Base-by-base conservation (phyloP, 169 alveolate species). In the Besnoitia besnoiti region DNA sequence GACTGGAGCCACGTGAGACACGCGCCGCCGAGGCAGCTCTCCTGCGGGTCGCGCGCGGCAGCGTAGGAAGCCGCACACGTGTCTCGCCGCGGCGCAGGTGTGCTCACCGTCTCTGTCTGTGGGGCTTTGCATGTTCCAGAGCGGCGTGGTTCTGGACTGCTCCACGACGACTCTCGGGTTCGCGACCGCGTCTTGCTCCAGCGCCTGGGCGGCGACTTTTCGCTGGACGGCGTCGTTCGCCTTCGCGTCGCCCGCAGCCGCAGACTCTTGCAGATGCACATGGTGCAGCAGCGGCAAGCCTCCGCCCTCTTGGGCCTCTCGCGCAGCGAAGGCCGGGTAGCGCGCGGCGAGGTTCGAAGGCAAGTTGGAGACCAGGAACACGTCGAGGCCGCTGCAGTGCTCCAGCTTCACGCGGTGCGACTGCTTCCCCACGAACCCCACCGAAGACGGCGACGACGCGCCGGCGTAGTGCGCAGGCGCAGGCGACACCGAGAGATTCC, bases 101-200 rank as follows among this genome's bases (percentile, higher is more conserved):
- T 30, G 39, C 80, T 67, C 47, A 67, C 80, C 80, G 19, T 67
- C 80, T 67, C 44, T 14, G 39, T 30, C n/a, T n/a, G 10, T n/a
- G 44, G 80, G 80, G 21, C n/a, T n/a, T 8, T 19, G 14, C 47
- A 67, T 16, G 39, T 88, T 76, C 93, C 93, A 90, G 19, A 90
- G 85, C 35, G 90, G 93, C 35, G 93, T 90, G 30, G 59, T 85
- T 35, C 51, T 51, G n/a, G 90, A 76, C 30, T 80, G 85, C 47
- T 90, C 93, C 33, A 90, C 93, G 33, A 79, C 75, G 75, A 90
- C 90, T n/a, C 93, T 50, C 21, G 93, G 93, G 62, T 90, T 90
- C 40, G 77, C 93, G 35, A 50, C 93, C 10, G 84, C 73, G 33
- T 67, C 80, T n/a, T 42, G 12, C 42, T 67, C 44, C 39, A 30